A percentile compares a stretch with the other conserved stretches of the same genome.
Conservation (phyloP, 805 yeast genomes). For the Metschnikowia similis region DNA sequence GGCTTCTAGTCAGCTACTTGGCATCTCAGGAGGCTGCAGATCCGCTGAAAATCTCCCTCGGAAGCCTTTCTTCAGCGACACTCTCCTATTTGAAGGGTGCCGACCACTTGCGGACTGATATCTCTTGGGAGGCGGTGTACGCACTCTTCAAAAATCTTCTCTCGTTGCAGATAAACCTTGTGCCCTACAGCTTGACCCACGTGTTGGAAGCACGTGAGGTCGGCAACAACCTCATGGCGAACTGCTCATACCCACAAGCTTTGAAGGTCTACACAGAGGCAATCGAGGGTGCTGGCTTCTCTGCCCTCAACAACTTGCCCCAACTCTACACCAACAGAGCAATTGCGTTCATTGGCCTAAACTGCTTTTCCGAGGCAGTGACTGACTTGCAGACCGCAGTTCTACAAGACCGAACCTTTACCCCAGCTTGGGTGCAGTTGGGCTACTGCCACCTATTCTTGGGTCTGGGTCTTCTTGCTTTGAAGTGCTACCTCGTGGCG, state of each 20-base stretch:
- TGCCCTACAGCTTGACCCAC: neutral
- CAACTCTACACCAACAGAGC: conserved; percentile 38
- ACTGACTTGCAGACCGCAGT: conserved; percentile 33
- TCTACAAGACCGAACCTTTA: conserved; percentile 26
- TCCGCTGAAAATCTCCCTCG: conserved; percentile 6
- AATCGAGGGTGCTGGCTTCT: conserved; percentile 19
- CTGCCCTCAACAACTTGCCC: conserved; percentile 17
- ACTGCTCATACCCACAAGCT: conserved; percentile 36
- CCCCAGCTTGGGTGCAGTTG: conserved; percentile 43
- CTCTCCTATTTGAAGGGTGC: conserved; percentile 4
- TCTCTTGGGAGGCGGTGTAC: conserved; percentile 8
- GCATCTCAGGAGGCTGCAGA: conserved; percentile 5
- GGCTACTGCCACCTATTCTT: conserved; percentile 41
- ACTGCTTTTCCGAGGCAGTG: conserved; percentile 38
- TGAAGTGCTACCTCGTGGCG: conserved; percentile 31
- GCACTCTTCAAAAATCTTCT: conserved; percentile 7
- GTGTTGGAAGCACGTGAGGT: conserved; percentile 29
- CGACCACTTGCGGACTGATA: neutral
- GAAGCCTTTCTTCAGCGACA: conserved; percentile 8
- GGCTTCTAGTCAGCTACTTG: conserved; percentile 7
- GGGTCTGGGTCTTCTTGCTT: conserved; percentile 32
- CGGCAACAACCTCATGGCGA: conserved; percentile 38
- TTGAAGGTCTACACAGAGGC: conserved; percentile 37
- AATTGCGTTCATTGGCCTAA: conserved; percentile 38
- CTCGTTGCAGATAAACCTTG: conserved; percentile 1